Evolutionary conservation across 2,329 filamentous ascomycete genomes (phyloP).

Genomic region (Cladosporium halotolerans): DNA sequence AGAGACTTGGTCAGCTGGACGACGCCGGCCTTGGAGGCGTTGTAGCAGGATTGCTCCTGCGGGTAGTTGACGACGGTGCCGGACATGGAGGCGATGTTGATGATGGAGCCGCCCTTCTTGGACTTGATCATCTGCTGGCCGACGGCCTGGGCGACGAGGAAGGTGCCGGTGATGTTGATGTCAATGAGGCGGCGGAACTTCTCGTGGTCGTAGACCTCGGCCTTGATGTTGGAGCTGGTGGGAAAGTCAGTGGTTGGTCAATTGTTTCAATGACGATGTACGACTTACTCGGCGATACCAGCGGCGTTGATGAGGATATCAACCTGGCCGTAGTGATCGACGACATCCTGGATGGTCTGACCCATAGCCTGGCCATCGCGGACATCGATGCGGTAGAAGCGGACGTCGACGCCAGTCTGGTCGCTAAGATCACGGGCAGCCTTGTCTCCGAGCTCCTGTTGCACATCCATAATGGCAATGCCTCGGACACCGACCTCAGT

Average conservation of each 20-base stretch:
- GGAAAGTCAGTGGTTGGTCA: conserved; percentile 13
- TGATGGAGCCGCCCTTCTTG: conserved; percentile 63
- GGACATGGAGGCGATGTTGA: conserved; percentile 65
- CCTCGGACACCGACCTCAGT: conserved; percentile 69
- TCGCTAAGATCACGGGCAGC: conserved; percentile 63
- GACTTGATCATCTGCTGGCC: conserved; percentile 59
- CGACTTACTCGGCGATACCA: conserved; percentile 65
- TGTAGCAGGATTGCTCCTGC: conserved; percentile 78
- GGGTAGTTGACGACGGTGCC: conserved; percentile 44
- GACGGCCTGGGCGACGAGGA: conserved; percentile 63
- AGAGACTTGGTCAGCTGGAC: conserved; percentile 74
- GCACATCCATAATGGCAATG: conserved; percentile 69
- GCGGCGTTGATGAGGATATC: conserved; percentile 76
- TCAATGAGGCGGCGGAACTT: conserved; percentile 75
- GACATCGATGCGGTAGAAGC: conserved; percentile 74
- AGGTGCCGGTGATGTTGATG: conserved; percentile 75
- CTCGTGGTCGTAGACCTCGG: conserved; percentile 67
- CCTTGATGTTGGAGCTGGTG: conserved; percentile 67
- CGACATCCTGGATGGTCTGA: conserved; percentile 60
- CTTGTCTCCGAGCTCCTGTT: conserved; percentile 66
- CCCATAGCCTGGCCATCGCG: conserved; percentile 65
- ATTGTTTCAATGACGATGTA: background rate
- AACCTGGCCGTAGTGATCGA: conserved; percentile 60
- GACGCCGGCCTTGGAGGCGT: conserved; percentile 75
- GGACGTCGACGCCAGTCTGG: conserved; percentile 66